These are phyloP conservation scores for Xylariaceae sp. DNA, from an alignment of 2,329 filamentous ascomycete species.

Conservation along the genomic window DNA sequence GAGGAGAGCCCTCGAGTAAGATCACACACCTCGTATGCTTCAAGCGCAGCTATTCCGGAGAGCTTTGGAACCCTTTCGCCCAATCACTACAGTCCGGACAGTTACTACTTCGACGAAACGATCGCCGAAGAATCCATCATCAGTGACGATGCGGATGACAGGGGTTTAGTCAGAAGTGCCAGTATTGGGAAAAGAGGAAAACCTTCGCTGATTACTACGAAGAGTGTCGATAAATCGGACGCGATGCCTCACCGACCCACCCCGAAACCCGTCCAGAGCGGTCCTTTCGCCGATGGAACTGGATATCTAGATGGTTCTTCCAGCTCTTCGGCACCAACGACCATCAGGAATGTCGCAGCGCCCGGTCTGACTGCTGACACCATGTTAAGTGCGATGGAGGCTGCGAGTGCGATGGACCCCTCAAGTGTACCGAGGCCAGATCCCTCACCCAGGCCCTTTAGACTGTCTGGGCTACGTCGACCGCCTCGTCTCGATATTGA, in stretches of 20 bases:
- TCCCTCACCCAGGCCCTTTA: constrained; percentile 35
- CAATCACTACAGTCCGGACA: constrained; percentile 39
- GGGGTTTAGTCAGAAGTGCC: constrained; percentile 55
- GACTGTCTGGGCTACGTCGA: constrained; percentile 52
- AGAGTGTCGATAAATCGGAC: constrained; percentile 26
- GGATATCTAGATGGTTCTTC: constrained; percentile 45
- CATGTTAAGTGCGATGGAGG: constrained; percentile 49
- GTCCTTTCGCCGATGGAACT: constrained; percentile 41
- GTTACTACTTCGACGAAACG: constrained; percentile 48
- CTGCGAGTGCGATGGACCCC: constrained; percentile 43
- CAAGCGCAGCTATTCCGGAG: constrained; percentile 68
- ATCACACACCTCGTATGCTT: constrained; percentile 64
- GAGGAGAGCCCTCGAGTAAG: constrained; percentile 61
- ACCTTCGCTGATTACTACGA: constrained; percentile 51
- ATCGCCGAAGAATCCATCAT: constrained; percentile 44
- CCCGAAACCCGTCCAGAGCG: constrained; percentile 35
- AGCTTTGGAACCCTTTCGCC: constrained; percentile 57
- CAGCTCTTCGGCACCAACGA: constrained; percentile 42
- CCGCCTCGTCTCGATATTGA: constrained; percentile 79
- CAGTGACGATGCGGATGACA: constrained; percentile 51
- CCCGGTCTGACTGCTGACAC: constrained; percentile 39
- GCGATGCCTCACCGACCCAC: constrained; percentile 31
- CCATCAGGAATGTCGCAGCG: constrained; percentile 21
- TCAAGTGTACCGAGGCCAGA: constrained; percentile 27
- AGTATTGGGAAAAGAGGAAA: constrained; percentile 59